A percentile compares a stretch with the other conserved stretches of the same genome.
Evolutionary conservation across 192 early-diverging fungal genomes (phyloP).

Genomic region (Gamsiella multidivaricata): DNA sequence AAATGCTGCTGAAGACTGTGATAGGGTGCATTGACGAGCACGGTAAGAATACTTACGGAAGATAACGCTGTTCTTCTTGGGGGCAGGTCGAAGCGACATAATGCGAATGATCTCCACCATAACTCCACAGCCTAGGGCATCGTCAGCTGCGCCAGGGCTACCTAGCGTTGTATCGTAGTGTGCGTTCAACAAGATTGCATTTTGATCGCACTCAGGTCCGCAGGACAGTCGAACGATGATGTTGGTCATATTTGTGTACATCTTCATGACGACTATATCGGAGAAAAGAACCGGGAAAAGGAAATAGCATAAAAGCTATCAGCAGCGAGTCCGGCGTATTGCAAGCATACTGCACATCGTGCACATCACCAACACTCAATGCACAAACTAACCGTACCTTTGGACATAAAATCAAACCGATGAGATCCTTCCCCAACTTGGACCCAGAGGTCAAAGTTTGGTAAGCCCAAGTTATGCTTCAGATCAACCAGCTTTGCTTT

Average conservation of each 20-base stretch:
- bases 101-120: constrained; percentile 71
- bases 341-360: background rate
- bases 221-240: constrained; percentile 78
- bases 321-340: background rate
- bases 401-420: constrained; percentile 77
- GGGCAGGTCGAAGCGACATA: constrained; percentile 46
- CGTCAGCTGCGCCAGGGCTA: constrained; percentile 68
- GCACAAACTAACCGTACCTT: constrained; percentile 51
- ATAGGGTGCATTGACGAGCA: too few species aligned
- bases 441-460: constrained; percentile 66
- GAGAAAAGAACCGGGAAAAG: background rate
- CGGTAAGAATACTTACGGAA: constrained; percentile 59
- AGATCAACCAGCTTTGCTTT: constrained; percentile 8
- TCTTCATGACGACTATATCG: constrained; percentile 64
- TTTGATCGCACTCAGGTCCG: constrained; percentile 66
- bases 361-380: too few species aligned
- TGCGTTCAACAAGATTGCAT: constrained; percentile 74
- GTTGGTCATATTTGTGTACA: constrained; percentile 75
- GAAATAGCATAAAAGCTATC: background rate
- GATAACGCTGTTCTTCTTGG: constrained; percentile 58
- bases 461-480: constrained; percentile 15
- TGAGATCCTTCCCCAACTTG: constrained; percentile 71
- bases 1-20: too few species aligned
- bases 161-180: constrained; percentile 74
- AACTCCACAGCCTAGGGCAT: constrained; percentile 70